Evolutionary conservation across 2,329 filamentous ascomycete species (phyloP).

Genomic region (Aureobasidium sp.): DNA sequence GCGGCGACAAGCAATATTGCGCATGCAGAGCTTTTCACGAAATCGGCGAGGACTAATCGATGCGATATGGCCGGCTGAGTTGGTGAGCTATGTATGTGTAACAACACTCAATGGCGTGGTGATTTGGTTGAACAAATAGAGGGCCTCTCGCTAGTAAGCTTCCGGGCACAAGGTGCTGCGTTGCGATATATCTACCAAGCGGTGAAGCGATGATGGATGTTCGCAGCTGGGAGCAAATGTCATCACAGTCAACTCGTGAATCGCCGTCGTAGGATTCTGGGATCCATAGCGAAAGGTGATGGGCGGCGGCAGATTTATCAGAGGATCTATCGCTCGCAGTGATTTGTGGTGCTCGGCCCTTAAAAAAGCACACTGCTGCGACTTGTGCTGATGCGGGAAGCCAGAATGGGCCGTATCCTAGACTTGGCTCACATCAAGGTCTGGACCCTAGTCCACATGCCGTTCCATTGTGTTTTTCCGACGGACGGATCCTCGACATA

Average conservation of each 20-base stretch:
- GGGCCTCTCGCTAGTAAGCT: not conserved
- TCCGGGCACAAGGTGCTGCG: not conserved
- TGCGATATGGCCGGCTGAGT: not conserved
- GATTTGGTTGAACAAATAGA: not conserved
- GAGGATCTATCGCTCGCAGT: not conserved
- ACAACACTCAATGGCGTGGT: not conserved
- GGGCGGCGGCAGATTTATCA: not conserved
- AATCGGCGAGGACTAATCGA: not conserved
- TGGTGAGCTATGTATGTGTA: not conserved
- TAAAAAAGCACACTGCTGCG: not conserved
- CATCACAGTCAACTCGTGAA: not conserved
- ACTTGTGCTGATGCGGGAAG: not conserved
- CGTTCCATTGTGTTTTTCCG: not conserved
- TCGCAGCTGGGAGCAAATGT: not conserved
- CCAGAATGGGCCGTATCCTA: not conserved
- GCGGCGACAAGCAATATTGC: not conserved
- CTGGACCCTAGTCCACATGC: not conserved
- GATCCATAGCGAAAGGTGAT: not conserved
- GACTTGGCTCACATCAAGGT: not conserved
- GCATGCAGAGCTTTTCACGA: not conserved
- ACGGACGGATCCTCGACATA: not conserved
- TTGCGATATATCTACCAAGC: too few species aligned
- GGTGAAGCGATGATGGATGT: not conserved
- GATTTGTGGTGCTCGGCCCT: not conserved
- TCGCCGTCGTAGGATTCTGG: not conserved